Evolutionary conservation across 805 yeast species (phyloP).

Genomic region (Zygotorulaspora florentina): DNA sequence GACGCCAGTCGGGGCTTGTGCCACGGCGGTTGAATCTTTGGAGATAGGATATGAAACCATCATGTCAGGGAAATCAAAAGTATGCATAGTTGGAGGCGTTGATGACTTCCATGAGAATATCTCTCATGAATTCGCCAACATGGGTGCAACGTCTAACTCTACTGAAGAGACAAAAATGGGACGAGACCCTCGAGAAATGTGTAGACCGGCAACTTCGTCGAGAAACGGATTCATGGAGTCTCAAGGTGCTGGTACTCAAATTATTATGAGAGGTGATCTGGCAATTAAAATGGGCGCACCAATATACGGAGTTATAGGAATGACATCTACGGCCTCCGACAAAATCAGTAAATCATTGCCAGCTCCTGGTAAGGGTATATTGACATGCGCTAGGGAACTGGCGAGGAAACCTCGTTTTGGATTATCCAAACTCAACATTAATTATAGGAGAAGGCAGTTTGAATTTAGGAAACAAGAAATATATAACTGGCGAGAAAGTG

Average conservation of each 20-base stretch:
- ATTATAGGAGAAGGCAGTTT: conserved; percentile 18
- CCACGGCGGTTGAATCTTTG: conserved; percentile 85
- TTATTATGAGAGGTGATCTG: conserved; percentile 77
- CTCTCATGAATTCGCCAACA: conserved; percentile 82
- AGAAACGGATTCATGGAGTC: conserved; percentile 92
- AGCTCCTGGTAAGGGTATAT: conserved; percentile 91
- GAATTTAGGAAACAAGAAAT: conserved; percentile 64
- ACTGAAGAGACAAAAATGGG: conserved; percentile 70
- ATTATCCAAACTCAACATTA: conserved; percentile 10
- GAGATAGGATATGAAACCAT: conserved; percentile 84
- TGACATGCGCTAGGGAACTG: conserved; percentile 81
- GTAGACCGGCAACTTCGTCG: conserved; percentile 83
- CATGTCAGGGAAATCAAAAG: conserved; percentile 74
- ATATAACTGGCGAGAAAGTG: conserved; percentile 66
- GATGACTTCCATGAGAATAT: conserved; percentile 93
- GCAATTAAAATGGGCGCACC: conserved; percentile 92
- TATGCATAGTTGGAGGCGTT: conserved; percentile 84
- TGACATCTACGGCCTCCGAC: conserved; percentile 83
- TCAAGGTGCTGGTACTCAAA: conserved; percentile 89
- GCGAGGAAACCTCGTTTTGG: conserved; percentile 37
- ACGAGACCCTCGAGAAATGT: conserved; percentile 86
- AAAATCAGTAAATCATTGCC: conserved; percentile 90
- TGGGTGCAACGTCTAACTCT: conserved; percentile 86
- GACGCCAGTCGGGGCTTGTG: conserved; percentile 94
- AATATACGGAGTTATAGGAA: conserved; percentile 75